Base-by-base conservation (phyloP, 2,329 filamentous ascomycete species). In the Colletotrichum tanaceti region DNA sequence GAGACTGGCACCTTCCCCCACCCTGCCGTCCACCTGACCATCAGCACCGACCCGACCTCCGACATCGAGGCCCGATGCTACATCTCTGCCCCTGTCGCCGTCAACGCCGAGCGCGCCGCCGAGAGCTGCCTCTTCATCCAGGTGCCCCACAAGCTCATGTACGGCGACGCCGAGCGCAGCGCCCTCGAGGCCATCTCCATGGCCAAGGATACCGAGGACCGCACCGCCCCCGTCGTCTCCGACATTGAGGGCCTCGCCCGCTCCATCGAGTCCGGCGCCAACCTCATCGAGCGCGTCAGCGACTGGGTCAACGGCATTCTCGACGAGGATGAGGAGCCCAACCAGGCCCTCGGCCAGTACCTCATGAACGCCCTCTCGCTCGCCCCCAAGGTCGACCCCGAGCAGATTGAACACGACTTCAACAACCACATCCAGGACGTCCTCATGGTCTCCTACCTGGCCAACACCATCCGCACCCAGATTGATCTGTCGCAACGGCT, bases 341-440 rank as follows among this genome's bases (percentile, higher is more conserved):
- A 93, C 73, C 97, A 93, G 73, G 93, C 94, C 14, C 86, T 99
- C 65, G 96, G 94, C 73, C 97, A 99, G 83, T 97, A 94, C 83
- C 86, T 99, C 73, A 92, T 98, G 86, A 97, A 97, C 80, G 91
- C 95, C 46, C 88, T 99, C 72, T 94, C 93, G 54, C 85, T 99
- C 72, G 93, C 95, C 64, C 96, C 96, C 77, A 99, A 98, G 87
- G 96, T 98, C 70, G 93, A 97, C 76, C 85, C 91, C 44, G 87
- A 90, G 71, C 92, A 97, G 79, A 94, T 99, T 78, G 96, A 99
- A 87, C 88, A 91, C 79, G 94, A 98, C 85, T 99, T 99, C 89
- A 99, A 99, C 89, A 97, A 97, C 86, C 96, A 99, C 85, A 94
- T 99, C 81, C 96, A 99, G 85, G 96, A 99, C 80, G 94, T 99